phyloP scores from a whole-genome alignment of 495 filamentous ascomycete genomes.

The Echria macrotheca region DNA sequence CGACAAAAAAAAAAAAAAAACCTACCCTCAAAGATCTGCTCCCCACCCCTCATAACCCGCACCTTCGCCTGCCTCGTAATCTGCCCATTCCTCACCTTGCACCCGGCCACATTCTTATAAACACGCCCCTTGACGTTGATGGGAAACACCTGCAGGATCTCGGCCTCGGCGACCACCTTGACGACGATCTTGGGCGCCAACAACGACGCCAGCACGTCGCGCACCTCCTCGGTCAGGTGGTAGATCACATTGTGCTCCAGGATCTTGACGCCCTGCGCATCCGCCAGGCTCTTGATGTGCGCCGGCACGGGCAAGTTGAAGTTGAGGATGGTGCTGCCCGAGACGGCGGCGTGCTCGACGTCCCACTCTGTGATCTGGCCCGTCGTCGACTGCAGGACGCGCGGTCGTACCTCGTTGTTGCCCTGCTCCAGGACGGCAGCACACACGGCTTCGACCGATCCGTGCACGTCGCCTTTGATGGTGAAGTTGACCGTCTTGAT shows the following conservation, averaged over 20 bases:
- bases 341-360: constrained; percentile 74
- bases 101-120: constrained; percentile 74
- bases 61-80: constrained; percentile 58
- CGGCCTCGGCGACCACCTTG: constrained; percentile 80
- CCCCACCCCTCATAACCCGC: constrained; percentile 61
- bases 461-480: constrained; percentile 88
- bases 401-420: constrained; percentile 72
- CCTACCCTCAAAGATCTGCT: constrained; percentile 76
- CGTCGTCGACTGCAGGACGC: constrained; percentile 69
- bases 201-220: constrained; percentile 57
- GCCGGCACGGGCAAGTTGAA: constrained; percentile 77
- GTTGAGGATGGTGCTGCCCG: constrained; percentile 66
- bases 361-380: constrained; percentile 82
- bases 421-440: constrained; percentile 69
- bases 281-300: constrained; percentile 63
- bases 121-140: constrained; percentile 70
- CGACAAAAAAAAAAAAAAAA: constrained; percentile 11
- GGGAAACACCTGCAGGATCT: constrained; percentile 73
- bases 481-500: constrained; percentile 70
- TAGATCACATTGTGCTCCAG: constrained; percentile 92
- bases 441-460: constrained; percentile 85
- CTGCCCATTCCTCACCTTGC: constrained; percentile 76
- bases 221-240: constrained; percentile 77
- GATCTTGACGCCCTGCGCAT: constrained; percentile 62
- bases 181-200: constrained; percentile 59